Base-by-base conservation (phyloP, 164 flowering plant genomes). In the Chloranthus sessilifolius region DNA sequence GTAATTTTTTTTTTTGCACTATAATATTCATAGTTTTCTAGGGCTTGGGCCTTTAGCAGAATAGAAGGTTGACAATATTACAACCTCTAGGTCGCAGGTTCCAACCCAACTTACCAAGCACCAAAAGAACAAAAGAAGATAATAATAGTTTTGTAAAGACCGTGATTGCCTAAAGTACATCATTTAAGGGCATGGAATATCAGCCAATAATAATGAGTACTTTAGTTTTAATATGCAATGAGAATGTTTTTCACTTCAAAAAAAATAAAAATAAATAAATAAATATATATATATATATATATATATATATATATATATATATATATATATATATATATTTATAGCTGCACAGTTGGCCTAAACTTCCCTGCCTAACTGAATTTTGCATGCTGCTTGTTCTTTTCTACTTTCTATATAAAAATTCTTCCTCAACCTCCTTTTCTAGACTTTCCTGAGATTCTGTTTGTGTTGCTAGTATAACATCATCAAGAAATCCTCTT, bases 401-500 rank as follows among this genome's bases (percentile, higher is more conserved):
- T 5, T 2, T 38, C 44, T 54, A 66, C 40, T 61, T 70, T 47
- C 49, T 59, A 66, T 50, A 34, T 20, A 67, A 61, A 47, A 55
- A 67, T 66, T 71, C 71, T 43, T 66, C 60, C 23, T 48, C 42
- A 48, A 85, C 68, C 31, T 77, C 78, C 72, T 78, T 72, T 58
- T 69, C 62, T 14, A 79, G 70, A 56, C 53, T 64, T 56, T 71
- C 73, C 41, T 47, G 66, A 23, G 92, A 57, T 52, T 75, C 80
- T 40, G 75, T 56, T 67, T 76, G 83, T 25, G 98, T 95, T 20
- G 76, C 68, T 37, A 83, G 25, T 17, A 81, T 75, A 50, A 81
- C 79, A 63, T 85, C 98, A 51, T 87, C 95, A 4, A 91, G 84
- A 66, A 79, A 87, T 35, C 80, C 76, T 73, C 85, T 85, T 43